Percentiles rank a stretch among this genome's conserved stretches.
These are phyloP conservation scores for Paecilomyces sp. DNA, from an alignment of 2,329 filamentous ascomycete genomes.

Conservation along the genomic window DNA sequence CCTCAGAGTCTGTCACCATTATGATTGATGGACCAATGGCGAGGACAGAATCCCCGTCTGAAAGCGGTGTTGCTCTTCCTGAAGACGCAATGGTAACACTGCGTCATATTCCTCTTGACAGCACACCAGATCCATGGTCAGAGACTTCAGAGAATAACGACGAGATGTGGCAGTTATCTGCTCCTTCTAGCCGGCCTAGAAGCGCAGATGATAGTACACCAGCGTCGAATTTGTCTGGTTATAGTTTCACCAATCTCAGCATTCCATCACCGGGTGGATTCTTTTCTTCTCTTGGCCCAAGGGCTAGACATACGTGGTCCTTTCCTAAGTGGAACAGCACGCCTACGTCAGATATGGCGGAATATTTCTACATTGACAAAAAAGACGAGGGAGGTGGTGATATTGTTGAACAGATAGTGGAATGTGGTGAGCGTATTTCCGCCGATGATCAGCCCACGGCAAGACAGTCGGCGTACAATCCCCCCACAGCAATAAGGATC, in stretches of 20 bases:
- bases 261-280: constrained; percentile 90
- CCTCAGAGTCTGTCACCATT: not conserved
- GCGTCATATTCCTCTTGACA: constrained; percentile 59
- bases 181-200: constrained; percentile 41
- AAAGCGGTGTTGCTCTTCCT: constrained; percentile 62
- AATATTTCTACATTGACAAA: constrained; percentile 81
- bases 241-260: constrained; percentile 71
- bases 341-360: constrained; percentile 83
- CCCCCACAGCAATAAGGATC: constrained; percentile 41
- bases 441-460: constrained; percentile 28
- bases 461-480: constrained; percentile 21
- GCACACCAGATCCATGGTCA: constrained; percentile 32
- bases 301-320: constrained; percentile 76
- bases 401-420: constrained; percentile 61
- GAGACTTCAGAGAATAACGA: constrained; percentile 44
- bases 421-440: constrained; percentile 41
- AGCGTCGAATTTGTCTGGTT: constrained; percentile 53
- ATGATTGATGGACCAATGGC: not conserved
- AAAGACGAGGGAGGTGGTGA: constrained; percentile 52
- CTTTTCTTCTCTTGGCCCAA: constrained; percentile 74
- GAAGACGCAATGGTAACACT: constrained; percentile 74
- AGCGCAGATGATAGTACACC: constrained; percentile 39
- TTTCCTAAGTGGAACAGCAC: constrained; percentile 49
- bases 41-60: constrained; percentile 21
- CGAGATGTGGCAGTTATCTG: constrained; percentile 57